These are phyloP conservation scores for Vaccinium darrowii DNA, from an alignment of 148 eudicot species.

Conservation along the genomic window DNA sequence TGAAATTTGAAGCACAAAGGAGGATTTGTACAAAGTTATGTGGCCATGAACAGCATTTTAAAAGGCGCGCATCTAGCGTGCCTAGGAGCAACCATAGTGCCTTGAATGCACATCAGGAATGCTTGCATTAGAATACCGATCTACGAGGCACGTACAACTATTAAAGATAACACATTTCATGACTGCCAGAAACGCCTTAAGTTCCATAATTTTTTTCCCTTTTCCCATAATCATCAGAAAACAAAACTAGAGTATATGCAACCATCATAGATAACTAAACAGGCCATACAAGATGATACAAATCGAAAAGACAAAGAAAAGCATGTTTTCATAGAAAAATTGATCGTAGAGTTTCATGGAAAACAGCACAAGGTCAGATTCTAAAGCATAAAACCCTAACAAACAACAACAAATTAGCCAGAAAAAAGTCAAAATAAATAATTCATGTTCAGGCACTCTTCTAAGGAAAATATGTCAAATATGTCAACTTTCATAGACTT, in stretches of 20 bases:
- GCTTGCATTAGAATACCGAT: background rate
- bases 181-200: background rate
- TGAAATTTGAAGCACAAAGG: background rate
- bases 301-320: background rate
- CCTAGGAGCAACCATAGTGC: background rate
- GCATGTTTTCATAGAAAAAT: background rate
- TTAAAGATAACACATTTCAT: background rate
- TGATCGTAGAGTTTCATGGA: background rate
- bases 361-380: background rate
- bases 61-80: background rate
- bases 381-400: background rate
- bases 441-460: background rate
- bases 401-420: background rate
- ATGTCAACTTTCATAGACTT: background rate
- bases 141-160: conserved; percentile 2
- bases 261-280: background rate
- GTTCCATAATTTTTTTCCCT: background rate
- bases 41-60: background rate
- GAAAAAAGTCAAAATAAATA: background rate
- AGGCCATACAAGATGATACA: background rate
- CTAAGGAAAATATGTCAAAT: too few relatives aligned
- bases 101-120: background rate
- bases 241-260: background rate
- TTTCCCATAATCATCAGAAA: background rate
- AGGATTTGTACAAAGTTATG: background rate